These are phyloP conservation scores for Terana coerulea DNA, from an alignment of 768 basidiomycete genomes.

Conservation along the genomic window DNA sequence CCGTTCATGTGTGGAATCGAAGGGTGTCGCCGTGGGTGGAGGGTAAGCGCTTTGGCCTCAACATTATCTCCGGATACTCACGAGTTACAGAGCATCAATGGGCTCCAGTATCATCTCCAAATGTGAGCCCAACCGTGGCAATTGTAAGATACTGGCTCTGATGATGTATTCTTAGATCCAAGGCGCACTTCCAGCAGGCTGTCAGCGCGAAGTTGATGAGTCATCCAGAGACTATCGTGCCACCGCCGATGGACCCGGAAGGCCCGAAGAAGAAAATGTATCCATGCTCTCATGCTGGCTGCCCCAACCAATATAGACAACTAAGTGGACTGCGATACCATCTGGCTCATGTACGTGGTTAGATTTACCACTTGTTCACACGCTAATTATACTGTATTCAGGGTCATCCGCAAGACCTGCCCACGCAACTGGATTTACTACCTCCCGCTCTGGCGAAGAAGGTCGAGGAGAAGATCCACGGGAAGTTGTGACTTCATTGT, in stretches of 20 bases:
- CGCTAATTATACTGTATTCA: constrained; percentile 23
- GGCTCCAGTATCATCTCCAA: constrained; percentile 85
- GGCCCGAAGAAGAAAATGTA: constrained; percentile 40
- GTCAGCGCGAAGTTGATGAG: constrained; percentile 25
- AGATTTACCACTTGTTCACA: not conserved
- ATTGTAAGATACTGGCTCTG: constrained; percentile 6
- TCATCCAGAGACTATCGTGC: constrained; percentile 29
- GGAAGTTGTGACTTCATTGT: not conserved
- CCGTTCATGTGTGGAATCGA: constrained; percentile 72
- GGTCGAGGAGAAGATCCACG: constrained; percentile 29
- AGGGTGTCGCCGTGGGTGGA: constrained; percentile 81
- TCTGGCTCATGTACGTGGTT: constrained; percentile 61
- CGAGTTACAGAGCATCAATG: constrained; percentile 66
- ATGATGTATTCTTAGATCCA: constrained; percentile 47
- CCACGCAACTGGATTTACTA: constrained; percentile 64
- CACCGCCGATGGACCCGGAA: constrained; percentile 13
- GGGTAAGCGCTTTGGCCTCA: no score
- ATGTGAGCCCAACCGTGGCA: constrained; percentile 50
- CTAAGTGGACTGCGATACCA: constrained; percentile 83
- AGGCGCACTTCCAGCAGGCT: constrained; percentile 70
- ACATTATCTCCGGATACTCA: no score
- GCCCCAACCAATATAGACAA: constrained; percentile 77
- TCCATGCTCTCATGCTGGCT: constrained; percentile 57
- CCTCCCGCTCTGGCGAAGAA: constrained; percentile 67
- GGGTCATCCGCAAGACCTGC: constrained; percentile 64